Evolutionary conservation across 805 yeast species (phyloP).

Genomic region (Candida pseudofarinosa): DNA sequence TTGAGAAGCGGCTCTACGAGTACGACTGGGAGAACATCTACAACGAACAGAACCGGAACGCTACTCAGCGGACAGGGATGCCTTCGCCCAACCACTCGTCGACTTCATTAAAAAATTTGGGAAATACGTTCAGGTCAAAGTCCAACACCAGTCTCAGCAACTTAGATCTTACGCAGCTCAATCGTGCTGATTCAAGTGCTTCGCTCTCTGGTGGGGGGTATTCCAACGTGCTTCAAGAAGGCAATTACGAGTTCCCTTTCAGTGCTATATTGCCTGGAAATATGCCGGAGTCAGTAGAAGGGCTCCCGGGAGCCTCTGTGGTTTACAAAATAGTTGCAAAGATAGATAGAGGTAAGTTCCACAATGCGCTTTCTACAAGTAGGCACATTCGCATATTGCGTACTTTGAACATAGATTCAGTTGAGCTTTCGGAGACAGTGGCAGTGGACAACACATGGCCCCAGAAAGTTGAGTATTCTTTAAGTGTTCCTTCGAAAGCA

Average conservation of each 20-base stretch:
- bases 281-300: conserved; percentile 84
- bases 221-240: conserved; percentile 51
- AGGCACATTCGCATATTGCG: conserved; percentile 78
- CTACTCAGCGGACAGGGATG: conserved; percentile 19
- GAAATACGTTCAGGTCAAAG: conserved; percentile 28
- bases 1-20: conserved; percentile 66
- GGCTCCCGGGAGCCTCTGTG: conserved; percentile 74
- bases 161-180: conserved; percentile 16
- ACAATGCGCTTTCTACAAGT: conserved; percentile 57
- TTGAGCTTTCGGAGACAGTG: conserved; percentile 85
- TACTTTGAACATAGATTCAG: conserved; percentile 81
- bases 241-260: conserved; percentile 90
- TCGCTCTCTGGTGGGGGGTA: conserved; percentile 14
- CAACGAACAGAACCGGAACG: conserved; percentile 38
- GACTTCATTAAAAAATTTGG: conserved; percentile 38
- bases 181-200: conserved; percentile 21
- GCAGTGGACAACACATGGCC: conserved; percentile 97
- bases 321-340: conserved; percentile 72
- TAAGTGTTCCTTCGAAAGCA: conserved; percentile 83
- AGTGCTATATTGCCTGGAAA: conserved; percentile 80
- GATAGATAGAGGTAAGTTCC: conserved; percentile 79
- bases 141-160: conserved; percentile 23
- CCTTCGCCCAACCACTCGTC: conserved; percentile 32
- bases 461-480: conserved; percentile 80
- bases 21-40: conserved; percentile 73